A percentile compares a stretch with the other conserved stretches of the same genome.
phyloP scores from a whole-genome alignment of 495 filamentous ascomycete species.

The Podospora comata region DNA sequence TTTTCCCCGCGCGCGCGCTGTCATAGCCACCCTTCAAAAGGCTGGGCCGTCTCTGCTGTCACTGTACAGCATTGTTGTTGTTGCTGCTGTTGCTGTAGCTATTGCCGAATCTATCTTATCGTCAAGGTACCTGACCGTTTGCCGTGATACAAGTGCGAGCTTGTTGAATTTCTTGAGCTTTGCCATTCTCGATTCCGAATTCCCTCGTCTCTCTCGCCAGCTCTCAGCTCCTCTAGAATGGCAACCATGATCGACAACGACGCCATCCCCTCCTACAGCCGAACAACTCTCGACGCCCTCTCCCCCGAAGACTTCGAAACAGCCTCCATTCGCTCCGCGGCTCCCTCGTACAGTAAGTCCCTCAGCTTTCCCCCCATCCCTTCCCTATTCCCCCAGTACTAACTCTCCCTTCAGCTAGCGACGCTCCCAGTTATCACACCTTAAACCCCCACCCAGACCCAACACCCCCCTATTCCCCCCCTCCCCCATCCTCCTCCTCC shows the following conservation, averaged over 20 bases:
- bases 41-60: not conserved
- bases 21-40: not conserved
- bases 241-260: constrained; percentile 32
- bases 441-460: constrained; percentile 37
- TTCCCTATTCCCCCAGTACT: not conserved
- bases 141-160: not conserved
- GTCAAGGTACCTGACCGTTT: not conserved
- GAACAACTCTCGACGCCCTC: constrained; percentile 29
- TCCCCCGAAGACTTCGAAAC: constrained; percentile 49
- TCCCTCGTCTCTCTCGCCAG: not conserved
- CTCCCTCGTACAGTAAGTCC: constrained; percentile 51
- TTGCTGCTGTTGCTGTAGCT: not conserved
- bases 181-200: not conserved
- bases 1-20: not conserved
- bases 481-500: not conserved
- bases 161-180: not conserved
- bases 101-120: too few species aligned
- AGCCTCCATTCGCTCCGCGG: constrained; percentile 51
- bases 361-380: not conserved
- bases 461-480: constrained; percentile 43
- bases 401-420: constrained; percentile 35
- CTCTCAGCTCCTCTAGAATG: constrained; percentile 9
- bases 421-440: constrained; percentile 49
- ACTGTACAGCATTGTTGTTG: constrained; percentile 16
- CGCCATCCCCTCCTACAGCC: constrained; percentile 25